Percentiles rank a stretch among this genome's conserved stretches.
Evolutionary conservation across 1,284 basidiomycete genomes (phyloP).

Genomic region (Golubevia sp.): DNA sequence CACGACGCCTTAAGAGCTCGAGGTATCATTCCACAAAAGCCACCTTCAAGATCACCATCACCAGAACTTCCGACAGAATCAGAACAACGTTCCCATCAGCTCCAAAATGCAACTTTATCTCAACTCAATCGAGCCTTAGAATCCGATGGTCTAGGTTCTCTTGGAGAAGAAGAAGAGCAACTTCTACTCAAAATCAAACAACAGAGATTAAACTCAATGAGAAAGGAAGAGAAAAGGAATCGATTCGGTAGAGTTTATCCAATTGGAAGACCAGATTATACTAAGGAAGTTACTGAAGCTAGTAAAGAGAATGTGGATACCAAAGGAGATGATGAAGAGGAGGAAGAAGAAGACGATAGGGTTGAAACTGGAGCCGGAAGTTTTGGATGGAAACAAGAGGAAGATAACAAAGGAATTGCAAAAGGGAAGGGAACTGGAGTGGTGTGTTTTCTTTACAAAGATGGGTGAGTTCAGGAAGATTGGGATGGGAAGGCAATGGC

Average conservation of each 20-base stretch:
- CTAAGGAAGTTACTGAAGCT: slow-evolving; percentile 89
- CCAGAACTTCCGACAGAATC: slow-evolving; percentile 36
- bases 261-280: slow-evolving; percentile 90
- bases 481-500: no score
- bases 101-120: slow-evolving; percentile 36
- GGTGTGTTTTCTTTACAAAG: slow-evolving; percentile 85
- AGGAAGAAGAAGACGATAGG: slow-evolving; percentile 65
- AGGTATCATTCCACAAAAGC: slow-evolving; percentile 55
- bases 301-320: slow-evolving; percentile 72
- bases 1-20: slow-evolving; percentile 54
- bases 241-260: slow-evolving; percentile 84
- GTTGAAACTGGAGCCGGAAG: slow-evolving; percentile 3
- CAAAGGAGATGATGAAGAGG: slow-evolving; percentile 64
- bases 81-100: slow-evolving; percentile 23
- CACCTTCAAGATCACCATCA: slow-evolving; percentile 52
- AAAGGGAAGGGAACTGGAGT: slow-evolving; percentile 74
- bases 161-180: slow-evolving; percentile 74
- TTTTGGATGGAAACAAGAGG: not conserved
- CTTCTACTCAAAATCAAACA: slow-evolving; percentile 74
- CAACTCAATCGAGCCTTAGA: slow-evolving; percentile 40
- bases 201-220: slow-evolving; percentile 73
- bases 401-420: slow-evolving; percentile 18
- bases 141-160: slow-evolving; percentile 16
- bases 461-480: slow-evolving; percentile 68
- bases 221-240: slow-evolving; percentile 69